phyloP scores from a whole-genome alignment of 1,284 basidiomycete genomes.

The Coniferiporia sulphurascens region DNA sequence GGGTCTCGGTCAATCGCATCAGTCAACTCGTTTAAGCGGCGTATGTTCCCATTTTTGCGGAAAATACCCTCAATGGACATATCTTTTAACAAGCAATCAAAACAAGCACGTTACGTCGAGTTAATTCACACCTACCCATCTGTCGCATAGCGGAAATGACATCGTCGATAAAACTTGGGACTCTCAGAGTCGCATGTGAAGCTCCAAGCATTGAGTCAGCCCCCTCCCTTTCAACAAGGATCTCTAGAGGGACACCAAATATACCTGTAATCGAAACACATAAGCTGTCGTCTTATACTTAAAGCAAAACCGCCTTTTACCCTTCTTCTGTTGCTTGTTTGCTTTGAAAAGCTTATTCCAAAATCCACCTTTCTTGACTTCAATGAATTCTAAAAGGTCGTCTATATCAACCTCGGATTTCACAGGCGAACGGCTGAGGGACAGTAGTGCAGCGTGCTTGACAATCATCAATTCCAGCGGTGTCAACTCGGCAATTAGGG shows the following conservation, averaged over 20 bases:
- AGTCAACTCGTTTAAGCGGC: constrained; percentile 84
- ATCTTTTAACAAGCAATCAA: constrained; percentile 45
- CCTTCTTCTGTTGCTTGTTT: constrained; percentile 87
- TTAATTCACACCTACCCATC: constrained; percentile 76
- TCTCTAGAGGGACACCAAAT: constrained; percentile 90
- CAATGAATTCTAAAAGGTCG: constrained; percentile 90
- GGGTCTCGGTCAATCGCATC: constrained; percentile 94
- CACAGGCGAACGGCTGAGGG: constrained; percentile 72
- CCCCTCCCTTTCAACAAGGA: constrained; percentile 93
- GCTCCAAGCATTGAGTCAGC: constrained; percentile 91
- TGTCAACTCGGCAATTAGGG: constrained; percentile 81
- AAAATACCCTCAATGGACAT: constrained; percentile 99
- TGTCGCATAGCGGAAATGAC: constrained; percentile 97
- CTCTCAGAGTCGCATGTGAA: constrained; percentile 78
- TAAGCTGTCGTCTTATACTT: constrained; percentile 7
- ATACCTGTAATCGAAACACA: constrained; percentile 46
- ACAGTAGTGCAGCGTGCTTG: constrained; percentile 87
- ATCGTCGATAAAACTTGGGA: constrained; percentile 98
- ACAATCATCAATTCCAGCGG: constrained; percentile 86
- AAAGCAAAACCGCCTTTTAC: constrained; percentile 38
- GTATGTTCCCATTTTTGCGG: constrained; percentile 97
- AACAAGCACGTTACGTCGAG: background rate
- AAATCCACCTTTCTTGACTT: constrained; percentile 90
- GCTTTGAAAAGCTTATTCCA: constrained; percentile 97
- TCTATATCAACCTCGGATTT: constrained; percentile 85